These are phyloP conservation scores for Fusarium armeniacum DNA, from an alignment of 2,329 filamentous ascomycete genomes.

Conservation along the genomic window DNA sequence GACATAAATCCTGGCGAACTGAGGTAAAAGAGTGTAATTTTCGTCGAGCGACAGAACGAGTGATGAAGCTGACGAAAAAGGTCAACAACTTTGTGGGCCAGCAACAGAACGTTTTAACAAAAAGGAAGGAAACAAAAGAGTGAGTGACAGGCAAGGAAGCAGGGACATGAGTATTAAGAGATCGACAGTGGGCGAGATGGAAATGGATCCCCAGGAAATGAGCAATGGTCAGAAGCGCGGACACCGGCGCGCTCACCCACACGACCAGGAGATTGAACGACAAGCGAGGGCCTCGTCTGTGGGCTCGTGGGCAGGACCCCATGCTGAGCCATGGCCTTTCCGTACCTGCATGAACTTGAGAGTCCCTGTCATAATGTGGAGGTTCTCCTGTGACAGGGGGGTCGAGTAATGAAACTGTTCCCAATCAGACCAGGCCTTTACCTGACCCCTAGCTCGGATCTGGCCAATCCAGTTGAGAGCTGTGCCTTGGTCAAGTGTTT, in stretches of 20 bases:
- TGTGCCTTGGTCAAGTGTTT: slow-evolving; percentile 32
- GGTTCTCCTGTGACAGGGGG: slow-evolving; percentile 30
- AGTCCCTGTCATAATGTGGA: slow-evolving; percentile 40
- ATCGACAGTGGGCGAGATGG: slow-evolving; percentile 47
- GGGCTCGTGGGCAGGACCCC: slow-evolving; percentile 30
- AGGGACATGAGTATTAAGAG: slow-evolving; percentile 43
- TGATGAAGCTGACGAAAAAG: slow-evolving; percentile 42
- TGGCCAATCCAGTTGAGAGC: slow-evolving; percentile 45
- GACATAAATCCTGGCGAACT: slow-evolving; percentile 33
- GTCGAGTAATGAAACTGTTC: slow-evolving; percentile 44
- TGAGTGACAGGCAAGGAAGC: slow-evolving; percentile 36
- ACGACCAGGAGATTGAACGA: slow-evolving; percentile 43
- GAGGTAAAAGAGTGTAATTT: slow-evolving; percentile 41
- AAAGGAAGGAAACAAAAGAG: slow-evolving; percentile 43
- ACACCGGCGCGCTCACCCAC: slow-evolving; percentile 39
- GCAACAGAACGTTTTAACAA: slow-evolving; percentile 45
- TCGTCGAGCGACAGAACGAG: slow-evolving; percentile 49
- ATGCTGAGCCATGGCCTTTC: slow-evolving; percentile 27
- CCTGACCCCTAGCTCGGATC: slow-evolving; percentile 38
- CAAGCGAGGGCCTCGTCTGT: slow-evolving; percentile 42
- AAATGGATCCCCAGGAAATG: slow-evolving; percentile 50
- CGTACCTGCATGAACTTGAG: slow-evolving; percentile 36
- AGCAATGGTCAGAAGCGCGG: slow-evolving; percentile 45
- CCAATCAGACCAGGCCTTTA: slow-evolving; percentile 48
- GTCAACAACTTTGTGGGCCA: slow-evolving; percentile 39